Evolutionary conservation across 306 rosid species (phyloP), one percentile per base, ranked within the genome.

Genomic region (Quercus mongolica): DNA sequence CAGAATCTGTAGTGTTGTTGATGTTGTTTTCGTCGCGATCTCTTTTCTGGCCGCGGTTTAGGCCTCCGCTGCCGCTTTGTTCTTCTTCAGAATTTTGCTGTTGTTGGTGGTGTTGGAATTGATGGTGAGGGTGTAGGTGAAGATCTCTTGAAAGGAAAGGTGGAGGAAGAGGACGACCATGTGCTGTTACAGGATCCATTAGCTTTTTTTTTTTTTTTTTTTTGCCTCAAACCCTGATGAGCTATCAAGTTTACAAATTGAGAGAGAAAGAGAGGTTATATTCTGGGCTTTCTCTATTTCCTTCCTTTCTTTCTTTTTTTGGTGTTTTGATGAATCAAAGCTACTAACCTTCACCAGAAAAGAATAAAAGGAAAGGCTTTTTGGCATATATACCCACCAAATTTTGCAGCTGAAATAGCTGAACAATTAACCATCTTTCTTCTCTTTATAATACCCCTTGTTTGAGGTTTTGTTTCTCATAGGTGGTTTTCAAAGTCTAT

Each of bases 171-270:
- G 92, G 86, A 61, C 97, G 94, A 13, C 98, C 99, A 44, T 88
- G 97, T 44, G 97, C 97, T 30, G 92, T 76, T 38, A 92, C 91
- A 49, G 91, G 97, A 87, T 95, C 98, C 99, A 93, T 89, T 63
- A 62, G 38, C 33, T 56, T 5, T 20, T 26, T 26, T 26, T 25
- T 25, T 25, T 25, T n/a, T n/a, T n/a, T 25, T 25, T 25, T 15
- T 20, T n/a, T 14, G 14, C 7, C 25, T 30, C 74, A 80, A 79
- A 82, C 82, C 79, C 75, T 74, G 55, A 56, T 52, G 41, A 33
- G 56, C 71, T 54, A 41, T 41, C 75, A 44, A 33, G 25, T 5
- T 28, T 28, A 28, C 41, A 26, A 28, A 80, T 57, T 76, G 78
- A 71, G 79, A 58, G 52, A 58, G 75, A 73, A 31, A 49, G 74